phyloP scores from a whole-genome alignment of 140 eudicot genomes.

The Bidens hawaiensis region DNA sequence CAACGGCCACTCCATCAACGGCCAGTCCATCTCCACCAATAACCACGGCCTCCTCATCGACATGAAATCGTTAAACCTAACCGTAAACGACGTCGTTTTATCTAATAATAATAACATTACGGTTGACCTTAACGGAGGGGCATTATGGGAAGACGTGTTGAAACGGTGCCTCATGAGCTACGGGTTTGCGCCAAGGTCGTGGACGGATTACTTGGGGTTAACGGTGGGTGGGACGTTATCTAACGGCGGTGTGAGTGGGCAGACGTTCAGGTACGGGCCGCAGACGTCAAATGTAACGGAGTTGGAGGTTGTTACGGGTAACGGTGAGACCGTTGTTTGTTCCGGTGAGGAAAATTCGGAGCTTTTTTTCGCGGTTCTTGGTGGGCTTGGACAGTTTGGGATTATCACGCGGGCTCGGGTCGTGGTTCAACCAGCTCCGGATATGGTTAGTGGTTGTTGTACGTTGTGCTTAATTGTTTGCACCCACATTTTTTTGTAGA shows the following conservation, averaged over 20 bases:
- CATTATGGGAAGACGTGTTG: constrained; percentile 89
- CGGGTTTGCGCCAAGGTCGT: constrained; percentile 71
- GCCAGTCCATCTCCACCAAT: constrained; percentile 87
- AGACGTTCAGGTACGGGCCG: constrained; percentile 78
- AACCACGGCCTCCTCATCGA: constrained; percentile 63
- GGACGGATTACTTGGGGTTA: constrained; percentile 90
- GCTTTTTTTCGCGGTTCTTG: constrained; percentile 70
- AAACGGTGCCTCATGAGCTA: constrained; percentile 43
- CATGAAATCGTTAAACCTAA: constrained; percentile 59
- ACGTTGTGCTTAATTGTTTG: not conserved
- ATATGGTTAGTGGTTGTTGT: too few species aligned
- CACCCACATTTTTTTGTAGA: too few species aligned
- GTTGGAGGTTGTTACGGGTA: constrained; percentile 83
- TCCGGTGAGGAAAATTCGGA: constrained; percentile 44
- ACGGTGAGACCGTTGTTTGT: constrained; percentile 59
- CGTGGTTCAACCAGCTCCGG: constrained; percentile 73
- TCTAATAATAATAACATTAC: too few species aligned
- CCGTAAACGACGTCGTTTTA: too few species aligned
- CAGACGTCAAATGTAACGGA: constrained; percentile 81
- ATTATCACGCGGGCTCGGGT: constrained; percentile 79
- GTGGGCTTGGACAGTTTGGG: constrained; percentile 95
- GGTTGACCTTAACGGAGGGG: constrained; percentile 81
- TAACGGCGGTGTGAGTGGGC: constrained; percentile 96
- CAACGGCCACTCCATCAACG: constrained; percentile 93
- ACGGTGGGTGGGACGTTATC: constrained; percentile 92